Conservation (phyloP, 148 eudicot species). For the Persicaria tinctoria region DNA sequence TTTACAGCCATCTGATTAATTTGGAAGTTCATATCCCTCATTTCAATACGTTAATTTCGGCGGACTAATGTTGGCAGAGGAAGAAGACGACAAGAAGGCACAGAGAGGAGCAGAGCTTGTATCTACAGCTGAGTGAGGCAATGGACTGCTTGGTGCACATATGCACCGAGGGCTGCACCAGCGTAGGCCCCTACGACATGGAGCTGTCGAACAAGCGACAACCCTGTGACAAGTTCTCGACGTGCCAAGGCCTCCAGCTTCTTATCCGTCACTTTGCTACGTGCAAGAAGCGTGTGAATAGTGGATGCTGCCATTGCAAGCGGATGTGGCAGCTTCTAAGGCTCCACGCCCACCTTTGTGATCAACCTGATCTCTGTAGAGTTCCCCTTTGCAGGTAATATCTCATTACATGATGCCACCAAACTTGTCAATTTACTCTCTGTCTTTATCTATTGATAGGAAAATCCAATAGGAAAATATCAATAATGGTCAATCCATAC, state of each 20-base stretch:
- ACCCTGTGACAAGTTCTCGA: constrained; percentile 63
- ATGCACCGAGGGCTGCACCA: constrained; percentile 82
- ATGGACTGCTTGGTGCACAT: constrained; percentile 90
- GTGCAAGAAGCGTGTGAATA: constrained; percentile 68
- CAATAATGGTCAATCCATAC: neutral
- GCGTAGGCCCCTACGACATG: constrained; percentile 68
- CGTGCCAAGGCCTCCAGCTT: constrained; percentile 71
- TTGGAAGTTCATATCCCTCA: neutral
- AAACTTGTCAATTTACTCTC: neutral
- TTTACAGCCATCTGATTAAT: neutral
- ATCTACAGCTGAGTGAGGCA: constrained; percentile 73
- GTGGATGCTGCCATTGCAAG: constrained; percentile 65
- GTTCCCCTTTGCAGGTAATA: constrained; percentile 89
- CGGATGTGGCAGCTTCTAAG: constrained; percentile 86
- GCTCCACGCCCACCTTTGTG: constrained; percentile 76
- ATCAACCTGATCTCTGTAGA: constrained; percentile 54
- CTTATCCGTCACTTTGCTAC: constrained; percentile 65
- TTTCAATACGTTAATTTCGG: neutral
- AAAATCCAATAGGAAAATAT: neutral
- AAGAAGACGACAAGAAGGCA: constrained; percentile 62
- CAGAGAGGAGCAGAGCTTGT: constrained; percentile 48
- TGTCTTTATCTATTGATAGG: neutral
- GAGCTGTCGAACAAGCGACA: constrained; percentile 44
- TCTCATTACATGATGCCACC: neutral
- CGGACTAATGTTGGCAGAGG: constrained; percentile 39